These are phyloP conservation scores for Aspergillus hancockii DNA, from an alignment of 495 filamentous ascomycete species.

Conservation along the genomic window DNA sequence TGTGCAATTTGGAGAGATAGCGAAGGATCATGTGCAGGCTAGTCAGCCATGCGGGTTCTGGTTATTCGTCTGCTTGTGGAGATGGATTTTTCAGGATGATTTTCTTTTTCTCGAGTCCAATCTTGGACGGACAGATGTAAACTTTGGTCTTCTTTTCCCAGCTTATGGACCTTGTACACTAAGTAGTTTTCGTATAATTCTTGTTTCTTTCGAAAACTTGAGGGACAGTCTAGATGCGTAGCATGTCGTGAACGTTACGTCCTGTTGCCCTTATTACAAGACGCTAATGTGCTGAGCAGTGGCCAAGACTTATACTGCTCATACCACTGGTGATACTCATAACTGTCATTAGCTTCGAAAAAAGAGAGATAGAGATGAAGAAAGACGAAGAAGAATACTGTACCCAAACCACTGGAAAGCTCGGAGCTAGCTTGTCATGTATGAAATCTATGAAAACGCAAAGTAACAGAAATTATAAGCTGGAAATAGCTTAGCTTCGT, in stretches of 20 bases:
- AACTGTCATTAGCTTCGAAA: neutral
- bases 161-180: slow-evolving; percentile 3
- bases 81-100: slow-evolving; percentile 8
- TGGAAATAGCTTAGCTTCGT: too few species aligned
- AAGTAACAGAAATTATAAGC: too few species aligned
- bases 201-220: neutral
- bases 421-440: too few species aligned
- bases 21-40: neutral
- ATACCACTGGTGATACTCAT: neutral
- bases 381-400: neutral
- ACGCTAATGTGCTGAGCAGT: neutral
- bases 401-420: too few species aligned
- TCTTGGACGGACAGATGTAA: slow-evolving; percentile 9
- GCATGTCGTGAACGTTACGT: neutral
- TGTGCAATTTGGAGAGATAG: slow-evolving; percentile 2
- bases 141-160: slow-evolving; percentile 6
- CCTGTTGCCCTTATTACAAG: neutral
- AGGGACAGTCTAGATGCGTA: neutral
- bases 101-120: slow-evolving; percentile 6
- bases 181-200: slow-evolving; percentile 6
- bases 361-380: neutral
- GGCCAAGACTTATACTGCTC: too few species aligned
- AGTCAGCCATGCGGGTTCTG: neutral
- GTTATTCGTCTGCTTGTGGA: neutral
- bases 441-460: too few species aligned